phyloP scores from a whole-genome alignment of 208 protist genomes.

The Vickermania spadyakhi region DNA sequence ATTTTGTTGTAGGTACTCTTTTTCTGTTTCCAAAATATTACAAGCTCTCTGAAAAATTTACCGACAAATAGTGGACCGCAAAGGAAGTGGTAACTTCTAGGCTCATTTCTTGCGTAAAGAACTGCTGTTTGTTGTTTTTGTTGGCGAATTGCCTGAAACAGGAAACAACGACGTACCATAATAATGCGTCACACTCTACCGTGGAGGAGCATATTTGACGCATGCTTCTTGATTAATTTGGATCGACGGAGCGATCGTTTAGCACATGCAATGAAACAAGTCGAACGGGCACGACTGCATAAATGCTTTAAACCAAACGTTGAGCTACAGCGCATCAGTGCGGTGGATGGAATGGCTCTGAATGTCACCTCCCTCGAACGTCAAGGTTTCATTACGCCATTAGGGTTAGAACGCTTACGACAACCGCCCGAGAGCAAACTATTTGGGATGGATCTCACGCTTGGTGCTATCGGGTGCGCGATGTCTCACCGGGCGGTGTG shows the following conservation, averaged over 20 bases:
- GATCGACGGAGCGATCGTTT: conserved; percentile 74
- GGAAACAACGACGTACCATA: too few relatives aligned
- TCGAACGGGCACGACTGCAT: conserved; percentile 35
- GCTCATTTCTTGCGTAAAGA: too few relatives aligned
- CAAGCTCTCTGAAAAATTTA: too few relatives aligned
- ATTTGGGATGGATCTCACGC: conserved; percentile 89
- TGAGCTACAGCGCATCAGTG: conserved; percentile 55
- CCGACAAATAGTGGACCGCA: too few relatives aligned
- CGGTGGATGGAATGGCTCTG: conserved; percentile 53
- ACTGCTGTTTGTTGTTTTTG: too few relatives aligned
- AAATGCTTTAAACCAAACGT: conserved; percentile 37
- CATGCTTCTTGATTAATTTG: conserved; percentile 87
- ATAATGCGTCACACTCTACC: background rate
- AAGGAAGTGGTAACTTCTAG: too few relatives aligned
- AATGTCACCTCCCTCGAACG: conserved; percentile 38
- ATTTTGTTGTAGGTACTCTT: too few relatives aligned
- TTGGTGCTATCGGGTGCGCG: conserved; percentile 82
- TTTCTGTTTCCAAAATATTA: too few relatives aligned
- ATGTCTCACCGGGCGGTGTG: conserved; percentile 75
- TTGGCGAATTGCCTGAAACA: too few relatives aligned
- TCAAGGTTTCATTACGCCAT: conserved; percentile 44
- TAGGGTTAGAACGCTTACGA: conserved; percentile 62
- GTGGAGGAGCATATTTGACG: conserved; percentile 65
- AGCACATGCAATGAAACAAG: conserved; percentile 58
- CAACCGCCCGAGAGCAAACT: conserved; percentile 76